Evolutionary conservation across 1,139 yeast species (phyloP), one percentile per base, ranked within the genome.

Genomic region (Hemisphaericaspora lyxosophila): DNA sequence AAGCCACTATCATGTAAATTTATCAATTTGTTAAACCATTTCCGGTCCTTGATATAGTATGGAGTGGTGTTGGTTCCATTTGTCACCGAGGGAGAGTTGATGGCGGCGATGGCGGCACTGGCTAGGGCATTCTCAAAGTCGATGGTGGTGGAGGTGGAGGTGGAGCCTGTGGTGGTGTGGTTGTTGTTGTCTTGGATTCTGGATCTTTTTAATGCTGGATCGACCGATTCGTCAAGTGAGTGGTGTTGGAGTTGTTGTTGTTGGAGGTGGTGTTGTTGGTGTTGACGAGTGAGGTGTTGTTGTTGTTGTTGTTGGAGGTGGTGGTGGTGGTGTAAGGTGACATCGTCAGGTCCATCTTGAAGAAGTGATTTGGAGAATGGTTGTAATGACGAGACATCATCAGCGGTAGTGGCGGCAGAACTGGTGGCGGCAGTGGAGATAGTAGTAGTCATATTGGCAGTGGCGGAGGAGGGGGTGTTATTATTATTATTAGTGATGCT

Each of bases 11-110:
- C 69, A 42, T 61, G 60, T 27, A 67, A 48, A 4, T 54, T 47
- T 11, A 67, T 54, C 31, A 67, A 54, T 38, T 60, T 64, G 39
- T 60, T 64, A 44, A 67, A 66, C 73, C 73, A 67, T 36, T 64
- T 61, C n/a, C 71, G 53, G 39, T 67, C 73, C 36, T 64, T 66
- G 18, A 64, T 59, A 42, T 67, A 67, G 29, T 53, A 53, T 4
- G 67, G 65, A 11, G 53, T 47, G 4, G 54, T 43, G 13, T 54
- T 56, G 14, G 54, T 50, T 2, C 56, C 59, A 30, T 51, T 55
- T 6, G 53, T 49, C 3, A 61, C 64, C 2, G 59, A 48, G 0
- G 68, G 67, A 1, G 67, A 54, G 34, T 60, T 58, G n/a, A 62
- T 60, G 1, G 69, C 70, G 2, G 67, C 64, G 13, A 64, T 60